Conservation (phyloP, 306 rosid species). For the Quercus glauca region DNA sequence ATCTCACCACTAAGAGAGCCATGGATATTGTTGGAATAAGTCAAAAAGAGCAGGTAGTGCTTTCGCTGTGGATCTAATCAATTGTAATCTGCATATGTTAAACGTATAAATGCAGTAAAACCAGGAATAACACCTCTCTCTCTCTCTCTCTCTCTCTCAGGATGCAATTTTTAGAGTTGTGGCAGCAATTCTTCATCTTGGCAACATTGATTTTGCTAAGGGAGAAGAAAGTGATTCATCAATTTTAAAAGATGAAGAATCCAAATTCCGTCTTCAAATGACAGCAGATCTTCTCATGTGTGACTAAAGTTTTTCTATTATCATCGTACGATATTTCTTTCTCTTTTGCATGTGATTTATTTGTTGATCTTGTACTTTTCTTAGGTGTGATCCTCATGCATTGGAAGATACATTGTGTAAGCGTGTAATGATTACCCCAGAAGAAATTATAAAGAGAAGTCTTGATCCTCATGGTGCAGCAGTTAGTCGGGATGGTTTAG, state of each 20-base stretch:
- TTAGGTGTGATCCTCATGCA: constrained; percentile 67
- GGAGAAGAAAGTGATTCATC: constrained; percentile 76
- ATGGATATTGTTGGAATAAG: constrained; percentile 91
- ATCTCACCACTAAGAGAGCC: constrained; percentile 83
- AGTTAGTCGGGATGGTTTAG: constrained; percentile 88
- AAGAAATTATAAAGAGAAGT: constrained; percentile 76
- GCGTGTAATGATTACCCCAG: constrained; percentile 88
- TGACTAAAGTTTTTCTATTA: constrained; percentile 32
- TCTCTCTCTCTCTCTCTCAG: constrained; percentile 33
- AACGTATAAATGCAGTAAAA: constrained; percentile 11
- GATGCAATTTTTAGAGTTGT: constrained; percentile 88
- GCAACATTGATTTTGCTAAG: constrained; percentile 64
- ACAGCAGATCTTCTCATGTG: constrained; percentile 91
- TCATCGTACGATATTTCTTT: constrained; percentile 18
- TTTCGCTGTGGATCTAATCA: constrained; percentile 21
- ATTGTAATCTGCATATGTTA: constrained; percentile 14
- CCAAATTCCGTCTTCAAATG: constrained; percentile 75
- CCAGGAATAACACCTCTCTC: constrained; percentile 12
- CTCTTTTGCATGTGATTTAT: constrained; percentile 6
- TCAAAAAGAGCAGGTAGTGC: constrained; percentile 68
- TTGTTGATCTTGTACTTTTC: constrained; percentile 24
- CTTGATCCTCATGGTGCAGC: constrained; percentile 77
- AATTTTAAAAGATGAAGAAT: constrained; percentile 63
- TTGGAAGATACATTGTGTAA: constrained; percentile 77
- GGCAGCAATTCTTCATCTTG: constrained; percentile 95